Conservation (phyloP, 1,284 basidiomycete species). For the Sporisorium iseilematis-ciliati region DNA sequence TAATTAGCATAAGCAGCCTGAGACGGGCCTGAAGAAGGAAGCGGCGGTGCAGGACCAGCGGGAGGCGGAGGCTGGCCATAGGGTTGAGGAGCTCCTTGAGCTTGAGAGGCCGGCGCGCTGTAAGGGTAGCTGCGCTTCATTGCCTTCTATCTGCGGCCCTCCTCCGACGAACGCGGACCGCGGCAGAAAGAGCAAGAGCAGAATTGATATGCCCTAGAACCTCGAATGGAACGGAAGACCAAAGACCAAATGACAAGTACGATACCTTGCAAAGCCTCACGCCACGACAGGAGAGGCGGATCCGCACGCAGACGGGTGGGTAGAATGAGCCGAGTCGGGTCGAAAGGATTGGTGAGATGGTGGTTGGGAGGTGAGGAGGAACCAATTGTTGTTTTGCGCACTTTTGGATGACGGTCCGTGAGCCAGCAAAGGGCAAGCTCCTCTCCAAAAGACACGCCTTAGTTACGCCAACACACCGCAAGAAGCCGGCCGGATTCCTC, state of each 20-base stretch:
- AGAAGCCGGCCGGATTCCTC: conserved; percentile 6
- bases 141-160: neutral
- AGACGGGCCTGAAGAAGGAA: conserved; percentile 27
- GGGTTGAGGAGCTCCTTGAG: conserved; percentile 20
- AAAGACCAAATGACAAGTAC: conserved; percentile 4
- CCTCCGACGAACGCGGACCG: neutral
- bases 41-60: conserved; percentile 41
- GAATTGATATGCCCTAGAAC: neutral
- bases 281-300: neutral
- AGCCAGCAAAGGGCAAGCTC: neutral
- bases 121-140: conserved; percentile 42
- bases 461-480: neutral
- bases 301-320: neutral
- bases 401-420: neutral
- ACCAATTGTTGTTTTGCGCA: neutral
- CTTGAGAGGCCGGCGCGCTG: conserved; percentile 15
- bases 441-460: neutral
- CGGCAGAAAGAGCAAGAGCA: neutral
- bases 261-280: conserved; percentile 1
- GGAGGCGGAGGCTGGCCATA: conserved; percentile 43
- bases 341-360: neutral
- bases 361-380: neutral
- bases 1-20: conserved; percentile 55
- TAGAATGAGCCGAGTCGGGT: neutral
- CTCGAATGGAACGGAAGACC: neutral